These are phyloP conservation scores for Leishmania tarentolae DNA, from an alignment of 208 protist species.

Conservation along the genomic window DNA sequence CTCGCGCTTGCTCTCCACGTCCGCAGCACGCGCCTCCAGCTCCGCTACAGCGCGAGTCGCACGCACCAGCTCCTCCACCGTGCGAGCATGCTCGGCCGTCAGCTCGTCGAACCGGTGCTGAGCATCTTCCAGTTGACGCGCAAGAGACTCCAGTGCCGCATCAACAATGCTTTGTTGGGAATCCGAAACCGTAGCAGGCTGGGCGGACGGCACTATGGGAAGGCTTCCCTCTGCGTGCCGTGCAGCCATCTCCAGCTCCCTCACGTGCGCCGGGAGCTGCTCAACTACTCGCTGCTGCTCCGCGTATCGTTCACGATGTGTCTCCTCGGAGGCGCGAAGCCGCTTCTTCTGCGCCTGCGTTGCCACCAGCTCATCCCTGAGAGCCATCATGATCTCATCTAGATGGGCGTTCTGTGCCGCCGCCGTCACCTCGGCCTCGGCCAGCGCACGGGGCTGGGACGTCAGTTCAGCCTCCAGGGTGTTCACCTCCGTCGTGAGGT, in stretches of 20 bases:
- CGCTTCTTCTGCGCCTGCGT: slow-evolving; percentile 19
- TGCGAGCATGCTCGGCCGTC: slow-evolving; percentile 2
- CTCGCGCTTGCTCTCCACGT: slow-evolving; percentile 9
- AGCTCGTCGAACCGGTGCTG: slow-evolving; percentile 4
- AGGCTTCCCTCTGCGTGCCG: neutral
- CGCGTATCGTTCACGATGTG: neutral
- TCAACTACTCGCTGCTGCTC: slow-evolving; percentile 21
- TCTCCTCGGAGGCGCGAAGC: slow-evolving; percentile 4
- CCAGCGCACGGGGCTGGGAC: neutral
- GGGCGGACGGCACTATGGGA: neutral
- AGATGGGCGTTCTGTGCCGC: slow-evolving; percentile 1
- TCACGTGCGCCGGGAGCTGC: slow-evolving; percentile 15
- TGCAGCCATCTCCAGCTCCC: slow-evolving; percentile 2
- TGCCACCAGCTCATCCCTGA: slow-evolving; percentile 31
- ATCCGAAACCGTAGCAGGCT: neutral
- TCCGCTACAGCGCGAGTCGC: slow-evolving; percentile 8
- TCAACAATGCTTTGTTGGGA: neutral
- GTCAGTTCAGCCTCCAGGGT: slow-evolving; percentile 9
- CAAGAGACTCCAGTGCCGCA: slow-evolving; percentile 19
- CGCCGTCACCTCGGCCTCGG: neutral
- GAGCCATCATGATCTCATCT: slow-evolving; percentile 16
- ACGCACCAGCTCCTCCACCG: slow-evolving; percentile 14
- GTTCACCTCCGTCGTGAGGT: neutral
- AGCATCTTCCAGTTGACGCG: slow-evolving; percentile 23
- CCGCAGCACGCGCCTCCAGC: slow-evolving; percentile 9